A percentile compares a stretch with the other conserved stretches of the same genome.
phyloP scores from a whole-genome alignment of 2,329 filamentous ascomycete genomes.

The Fusarium dlaminii region DNA sequence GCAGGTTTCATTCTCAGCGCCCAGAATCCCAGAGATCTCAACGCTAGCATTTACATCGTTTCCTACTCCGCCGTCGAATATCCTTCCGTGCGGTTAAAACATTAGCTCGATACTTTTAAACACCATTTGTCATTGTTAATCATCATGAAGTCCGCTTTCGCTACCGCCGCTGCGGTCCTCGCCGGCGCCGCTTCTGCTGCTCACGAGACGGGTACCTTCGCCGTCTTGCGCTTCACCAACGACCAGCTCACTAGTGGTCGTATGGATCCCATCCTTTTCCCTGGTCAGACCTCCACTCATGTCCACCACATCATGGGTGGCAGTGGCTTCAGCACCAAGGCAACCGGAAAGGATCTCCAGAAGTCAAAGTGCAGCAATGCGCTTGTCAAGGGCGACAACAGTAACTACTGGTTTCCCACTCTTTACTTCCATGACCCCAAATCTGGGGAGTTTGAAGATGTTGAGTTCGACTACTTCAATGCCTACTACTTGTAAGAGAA shows the following conservation, averaged over 20 bases:
- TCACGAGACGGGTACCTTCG: slow-evolving; percentile 64
- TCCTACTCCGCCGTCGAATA: background rate
- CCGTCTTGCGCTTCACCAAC: slow-evolving; percentile 77
- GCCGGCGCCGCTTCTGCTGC: slow-evolving; percentile 51
- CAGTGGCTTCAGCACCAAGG: slow-evolving; percentile 70
- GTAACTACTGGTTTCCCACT: slow-evolving; percentile 80
- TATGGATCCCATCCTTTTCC: slow-evolving; percentile 74
- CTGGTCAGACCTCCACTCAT: slow-evolving; percentile 67
- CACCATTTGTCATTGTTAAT: background rate
- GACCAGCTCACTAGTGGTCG: slow-evolving; percentile 69
- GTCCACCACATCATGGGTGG: slow-evolving; percentile 78
- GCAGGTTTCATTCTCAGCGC: slow-evolving; percentile 33
- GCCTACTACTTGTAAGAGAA: slow-evolving; percentile 75
- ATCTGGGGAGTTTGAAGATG: slow-evolving; percentile 70
- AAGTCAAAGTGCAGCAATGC: slow-evolving; percentile 77
- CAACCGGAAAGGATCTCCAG: slow-evolving; percentile 67
- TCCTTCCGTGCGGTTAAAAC: background rate
- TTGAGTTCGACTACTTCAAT: slow-evolving; percentile 77
- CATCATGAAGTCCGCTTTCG: slow-evolving; percentile 50
- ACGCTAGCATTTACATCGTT: slow-evolving; percentile 16
- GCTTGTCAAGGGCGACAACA: slow-evolving; percentile 72
- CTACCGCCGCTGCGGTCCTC: slow-evolving; percentile 50
- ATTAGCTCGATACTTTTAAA: slow-evolving; percentile 6
- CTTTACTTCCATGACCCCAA: slow-evolving; percentile 74
- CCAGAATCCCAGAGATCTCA: slow-evolving; percentile 38